A percentile compares a stretch with the other conserved stretches of the same genome.
Evolutionary conservation across 768 basidiomycete species (phyloP).

Genomic region (Leccinum rimulosum): DNA sequence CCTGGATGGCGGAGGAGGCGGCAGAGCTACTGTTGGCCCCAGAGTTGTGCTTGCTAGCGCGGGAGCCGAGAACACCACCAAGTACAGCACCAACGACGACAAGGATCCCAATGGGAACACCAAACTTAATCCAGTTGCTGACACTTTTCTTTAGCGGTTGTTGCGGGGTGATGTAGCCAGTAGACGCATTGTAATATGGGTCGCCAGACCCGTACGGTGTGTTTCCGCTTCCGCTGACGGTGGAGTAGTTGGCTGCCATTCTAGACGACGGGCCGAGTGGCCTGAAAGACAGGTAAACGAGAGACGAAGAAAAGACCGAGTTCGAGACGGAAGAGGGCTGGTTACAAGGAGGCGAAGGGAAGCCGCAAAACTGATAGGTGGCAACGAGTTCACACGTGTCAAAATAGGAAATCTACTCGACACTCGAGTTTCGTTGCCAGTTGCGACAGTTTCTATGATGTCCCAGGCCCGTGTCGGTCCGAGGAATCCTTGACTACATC

Average conservation of each 20-base stretch:
- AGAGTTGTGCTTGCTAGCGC: conserved; percentile 44
- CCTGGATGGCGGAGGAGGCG: conserved; percentile 53
- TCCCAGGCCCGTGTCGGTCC: too few species aligned
- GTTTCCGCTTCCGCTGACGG: conserved; percentile 29
- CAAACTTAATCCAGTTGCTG: conserved; percentile 76
- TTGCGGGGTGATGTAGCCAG: conserved; percentile 62
- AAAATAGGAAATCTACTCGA: not conserved
- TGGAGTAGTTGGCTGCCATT: conserved; percentile 42
- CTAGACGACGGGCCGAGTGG: conserved; percentile 21
- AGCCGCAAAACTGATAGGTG: not conserved
- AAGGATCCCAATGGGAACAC: conserved; percentile 61
- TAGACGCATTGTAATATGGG: conserved; percentile 66
- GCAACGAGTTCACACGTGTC: conserved; percentile 18
- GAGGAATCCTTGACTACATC: not conserved
- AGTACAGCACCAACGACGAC: conserved; percentile 67
- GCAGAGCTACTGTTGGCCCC: conserved; percentile 33
- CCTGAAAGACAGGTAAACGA: conserved; percentile 20
- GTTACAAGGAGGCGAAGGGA: not conserved
- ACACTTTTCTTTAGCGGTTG: conserved; percentile 46
- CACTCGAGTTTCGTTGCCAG: not conserved
- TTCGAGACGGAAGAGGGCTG: conserved; percentile 3
- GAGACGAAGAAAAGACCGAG: conserved; percentile 16
- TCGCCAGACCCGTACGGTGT: conserved; percentile 60
- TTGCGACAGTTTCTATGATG: too few species aligned
- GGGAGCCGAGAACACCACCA: conserved; percentile 78